These are phyloP conservation scores for Penicillium sp. DNA, from an alignment of 2,329 filamentous ascomycete species.

Conservation along the genomic window DNA sequence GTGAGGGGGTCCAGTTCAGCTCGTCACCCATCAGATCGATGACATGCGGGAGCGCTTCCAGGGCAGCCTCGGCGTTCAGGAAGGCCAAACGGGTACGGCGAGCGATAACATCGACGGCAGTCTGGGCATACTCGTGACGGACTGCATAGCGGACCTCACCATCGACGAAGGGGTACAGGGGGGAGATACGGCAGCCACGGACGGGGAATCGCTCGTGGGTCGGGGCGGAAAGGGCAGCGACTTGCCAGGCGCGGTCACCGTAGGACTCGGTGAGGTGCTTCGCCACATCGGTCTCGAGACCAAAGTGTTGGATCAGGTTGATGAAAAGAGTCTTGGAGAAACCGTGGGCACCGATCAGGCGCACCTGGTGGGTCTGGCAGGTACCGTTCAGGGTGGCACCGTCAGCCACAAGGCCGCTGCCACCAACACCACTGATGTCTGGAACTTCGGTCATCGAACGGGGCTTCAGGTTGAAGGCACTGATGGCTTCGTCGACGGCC, in stretches of 20 bases:
- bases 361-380: constrained; percentile 83
- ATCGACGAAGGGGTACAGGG: constrained; percentile 87
- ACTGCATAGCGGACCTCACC: constrained; percentile 90
- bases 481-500: constrained; percentile 79
- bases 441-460: constrained; percentile 63
- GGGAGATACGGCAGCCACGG: constrained; percentile 76
- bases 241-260: constrained; percentile 89
- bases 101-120: constrained; percentile 84
- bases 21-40: constrained; percentile 91
- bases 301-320: constrained; percentile 91
- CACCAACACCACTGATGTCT: constrained; percentile 71
- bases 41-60: constrained; percentile 81
- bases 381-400: constrained; percentile 71
- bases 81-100: constrained; percentile 85
- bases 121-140: constrained; percentile 88
- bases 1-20: constrained; percentile 72
- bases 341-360: constrained; percentile 81
- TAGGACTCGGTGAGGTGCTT: constrained; percentile 87
- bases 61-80: constrained; percentile 85
- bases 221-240: constrained; percentile 76
- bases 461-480: constrained; percentile 66
- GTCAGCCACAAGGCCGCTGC: constrained; percentile 72
- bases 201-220: constrained; percentile 82
- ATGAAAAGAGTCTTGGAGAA: constrained; percentile 93
- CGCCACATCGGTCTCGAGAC: constrained; percentile 87